phyloP scores from a whole-genome alignment of 305 asterid species.

The Caryopteris hybrid region DNA sequence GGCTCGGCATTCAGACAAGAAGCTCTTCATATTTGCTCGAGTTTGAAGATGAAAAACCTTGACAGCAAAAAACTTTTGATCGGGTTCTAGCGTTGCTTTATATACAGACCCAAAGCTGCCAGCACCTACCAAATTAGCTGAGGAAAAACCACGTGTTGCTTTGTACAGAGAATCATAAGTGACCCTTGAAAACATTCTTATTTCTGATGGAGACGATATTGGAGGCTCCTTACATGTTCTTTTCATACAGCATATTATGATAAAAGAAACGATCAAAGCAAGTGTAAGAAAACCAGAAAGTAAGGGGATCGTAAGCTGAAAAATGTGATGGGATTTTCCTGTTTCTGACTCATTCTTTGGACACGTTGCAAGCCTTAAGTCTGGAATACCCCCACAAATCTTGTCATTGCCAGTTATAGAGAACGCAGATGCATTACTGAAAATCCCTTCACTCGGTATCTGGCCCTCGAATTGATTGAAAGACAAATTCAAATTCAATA shows the following conservation, averaged over 20 bases:
- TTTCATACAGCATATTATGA: not conserved
- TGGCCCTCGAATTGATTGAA: conserved; percentile 32
- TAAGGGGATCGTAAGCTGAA: conserved; percentile 17
- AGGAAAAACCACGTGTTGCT: conserved; percentile 40
- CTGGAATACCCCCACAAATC: conserved; percentile 32
- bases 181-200: conserved; percentile 2
- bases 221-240: not conserved
- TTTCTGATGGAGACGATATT: conserved; percentile 1
- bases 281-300: conserved; percentile 18
- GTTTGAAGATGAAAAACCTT: conserved; percentile 16
- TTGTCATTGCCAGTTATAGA: conserved; percentile 27
- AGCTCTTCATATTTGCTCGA: conserved; percentile 12
- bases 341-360: not conserved
- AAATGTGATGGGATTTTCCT: not conserved
- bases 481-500: conserved; percentile 27
- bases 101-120: conserved; percentile 35
- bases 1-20: conserved; percentile 23
- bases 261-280: conserved; percentile 4
- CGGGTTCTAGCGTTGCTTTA: conserved; percentile 19
- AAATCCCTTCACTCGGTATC: conserved; percentile 29
- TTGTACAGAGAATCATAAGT: conserved; percentile 24
- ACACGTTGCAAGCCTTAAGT: conserved; percentile 16
- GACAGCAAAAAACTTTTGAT: conserved; percentile 24
- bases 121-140: conserved; percentile 28
- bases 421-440: conserved; percentile 23